Evolutionary conservation across 1,284 basidiomycete genomes (phyloP).

Genomic region (Veloboletus limbatus): DNA sequence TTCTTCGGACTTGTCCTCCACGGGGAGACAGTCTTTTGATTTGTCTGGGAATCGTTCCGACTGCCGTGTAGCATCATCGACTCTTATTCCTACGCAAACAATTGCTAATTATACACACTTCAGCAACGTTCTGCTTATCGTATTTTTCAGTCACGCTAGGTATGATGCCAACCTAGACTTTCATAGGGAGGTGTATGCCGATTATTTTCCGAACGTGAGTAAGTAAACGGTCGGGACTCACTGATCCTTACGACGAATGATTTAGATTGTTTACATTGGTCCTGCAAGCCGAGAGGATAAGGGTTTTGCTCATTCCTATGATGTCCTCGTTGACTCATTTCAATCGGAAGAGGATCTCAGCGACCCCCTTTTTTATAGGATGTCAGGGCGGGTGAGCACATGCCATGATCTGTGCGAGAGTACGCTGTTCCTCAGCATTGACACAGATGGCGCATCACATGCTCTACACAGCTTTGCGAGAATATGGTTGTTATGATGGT

Average conservation of each 20-base stretch:
- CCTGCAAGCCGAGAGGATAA: slow-evolving; percentile 46
- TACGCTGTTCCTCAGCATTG: background rate
- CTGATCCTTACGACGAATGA: background rate
- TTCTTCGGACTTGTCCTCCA: slow-evolving; percentile 3
- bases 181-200: slow-evolving; percentile 44
- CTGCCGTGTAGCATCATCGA: slow-evolving; percentile 9
- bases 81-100: slow-evolving; percentile 7
- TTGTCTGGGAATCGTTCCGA: slow-evolving; percentile 1
- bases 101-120: slow-evolving; percentile 37
- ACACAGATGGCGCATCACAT: slow-evolving; percentile 51
- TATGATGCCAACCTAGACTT: slow-evolving; percentile 47
- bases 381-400: slow-evolving; percentile 43
- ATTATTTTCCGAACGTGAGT: slow-evolving; percentile 50
- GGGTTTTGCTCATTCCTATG: slow-evolving; percentile 49
- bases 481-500: slow-evolving; percentile 47
- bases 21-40: background rate
- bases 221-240: background rate
- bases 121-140: slow-evolving; percentile 43
- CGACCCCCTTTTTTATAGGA: slow-evolving; percentile 38
- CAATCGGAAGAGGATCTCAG: slow-evolving; percentile 41
- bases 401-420: background rate
- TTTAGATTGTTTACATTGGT: slow-evolving; percentile 48
- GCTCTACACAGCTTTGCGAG: slow-evolving; percentile 46
- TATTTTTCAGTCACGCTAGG: slow-evolving; percentile 51
- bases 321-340: slow-evolving; percentile 48